phyloP scores from a whole-genome alignment of 73 alveolate genomes.

The Breviolum minutum region DNA sequence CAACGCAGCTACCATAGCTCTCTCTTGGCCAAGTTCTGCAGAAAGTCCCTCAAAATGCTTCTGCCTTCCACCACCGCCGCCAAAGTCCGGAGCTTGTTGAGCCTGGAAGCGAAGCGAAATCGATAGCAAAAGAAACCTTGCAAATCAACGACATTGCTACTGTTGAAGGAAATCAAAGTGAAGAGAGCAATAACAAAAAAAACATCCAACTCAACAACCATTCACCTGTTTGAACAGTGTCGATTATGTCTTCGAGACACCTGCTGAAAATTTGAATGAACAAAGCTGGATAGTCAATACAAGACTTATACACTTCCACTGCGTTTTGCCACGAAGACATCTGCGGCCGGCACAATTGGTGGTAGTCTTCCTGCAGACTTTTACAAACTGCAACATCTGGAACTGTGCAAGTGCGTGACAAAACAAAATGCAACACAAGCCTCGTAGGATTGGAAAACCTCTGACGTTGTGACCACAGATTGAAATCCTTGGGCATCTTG shows the following conservation, averaged over 20 bases:
- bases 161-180: too few relatives aligned
- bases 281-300: neutral
- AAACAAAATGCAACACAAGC: neutral
- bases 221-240: too few relatives aligned
- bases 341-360: slow-evolving; percentile 25
- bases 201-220: too few relatives aligned
- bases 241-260: too few relatives aligned
- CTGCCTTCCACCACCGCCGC: slow-evolving; percentile 87
- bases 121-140: neutral
- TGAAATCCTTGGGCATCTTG: slow-evolving; percentile 38
- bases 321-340: neutral
- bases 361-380: slow-evolving; percentile 57
- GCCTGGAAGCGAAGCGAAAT: neutral
- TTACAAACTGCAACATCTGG: too few relatives aligned
- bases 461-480: slow-evolving; percentile 82
- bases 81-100: slow-evolving; percentile 29
- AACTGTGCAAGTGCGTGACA: too few relatives aligned
- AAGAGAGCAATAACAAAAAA: too few relatives aligned
- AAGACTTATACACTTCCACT: neutral
- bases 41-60: too few relatives aligned
- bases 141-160: too few relatives aligned
- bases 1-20: too few relatives aligned
- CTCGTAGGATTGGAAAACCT: slow-evolving; percentile 93
- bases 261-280: neutral
- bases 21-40: too few relatives aligned